Conservation (phyloP, 441 rosid species). For the Manihot esculenta region DNA sequence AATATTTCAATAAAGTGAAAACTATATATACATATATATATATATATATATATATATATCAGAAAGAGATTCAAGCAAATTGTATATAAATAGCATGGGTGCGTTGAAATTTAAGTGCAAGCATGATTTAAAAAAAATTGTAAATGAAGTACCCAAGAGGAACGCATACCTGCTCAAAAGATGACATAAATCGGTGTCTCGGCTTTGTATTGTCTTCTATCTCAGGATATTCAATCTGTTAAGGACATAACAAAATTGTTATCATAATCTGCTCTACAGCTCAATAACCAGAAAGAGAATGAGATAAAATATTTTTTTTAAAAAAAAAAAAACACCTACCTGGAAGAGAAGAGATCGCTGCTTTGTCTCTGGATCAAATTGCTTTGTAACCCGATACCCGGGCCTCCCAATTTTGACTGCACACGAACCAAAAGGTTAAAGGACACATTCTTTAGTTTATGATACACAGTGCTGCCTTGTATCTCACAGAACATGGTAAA, state of each 20-base stretch:
- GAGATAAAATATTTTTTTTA: too few relatives aligned
- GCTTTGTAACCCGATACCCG: conserved; percentile 89
- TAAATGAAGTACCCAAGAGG: too few relatives aligned
- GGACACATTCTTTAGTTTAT: background rate
- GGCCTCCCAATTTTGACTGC: conserved; percentile 96
- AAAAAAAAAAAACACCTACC: conserved; percentile 47
- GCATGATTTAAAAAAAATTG: conserved; percentile 3
- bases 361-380: conserved; percentile 82
- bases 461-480: too few relatives aligned
- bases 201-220: conserved; percentile 88
- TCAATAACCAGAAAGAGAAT: background rate
- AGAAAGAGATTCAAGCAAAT: too few relatives aligned
- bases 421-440: conserved; percentile 18
- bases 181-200: conserved; percentile 91
- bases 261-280: conserved; percentile 6
- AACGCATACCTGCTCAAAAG: conserved; percentile 84
- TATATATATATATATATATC: too few relatives aligned
- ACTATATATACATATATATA: too few relatives aligned
- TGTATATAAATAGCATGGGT: background rate
- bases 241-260: conserved; percentile 13
- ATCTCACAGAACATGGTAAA: background rate
- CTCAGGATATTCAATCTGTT: conserved; percentile 93
- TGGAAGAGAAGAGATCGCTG: conserved; percentile 94
- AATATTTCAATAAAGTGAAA: background rate
- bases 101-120: background rate